Evolutionary conservation across 2,329 filamentous ascomycete species (phyloP), one percentile per base, ranked within the genome.

Genomic region (Aureobasidium sp.): DNA sequence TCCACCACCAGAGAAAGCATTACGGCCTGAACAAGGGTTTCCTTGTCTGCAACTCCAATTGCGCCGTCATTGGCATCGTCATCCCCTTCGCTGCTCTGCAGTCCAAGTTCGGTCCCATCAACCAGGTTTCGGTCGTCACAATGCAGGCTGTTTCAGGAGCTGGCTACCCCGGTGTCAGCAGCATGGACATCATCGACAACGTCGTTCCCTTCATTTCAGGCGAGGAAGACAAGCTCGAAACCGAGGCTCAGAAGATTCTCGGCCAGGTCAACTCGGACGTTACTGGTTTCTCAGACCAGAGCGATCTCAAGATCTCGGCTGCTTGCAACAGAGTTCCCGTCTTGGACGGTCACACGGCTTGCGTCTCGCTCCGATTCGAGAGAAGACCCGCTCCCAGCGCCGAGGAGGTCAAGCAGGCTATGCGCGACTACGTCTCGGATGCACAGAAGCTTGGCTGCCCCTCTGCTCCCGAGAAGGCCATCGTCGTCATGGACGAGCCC

Each of bases 11-110:
- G 79, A 84, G 90, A 65, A 81, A 85, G 71, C 82, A 88, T 47
- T 84, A 89, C 74, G 79, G 80, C 31, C 81, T 96, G 48, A 80
- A 88, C 65, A 91, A 89, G 77, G 94, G 94, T 27, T 96, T 97
- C 79, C 79, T 97, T 41, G 91, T 97, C 64, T 97, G 93, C 83
- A 97, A 97, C 80, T 96, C 91, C 67, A 97, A 97, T 79, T 99
- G 94, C 78, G 93, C 93, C 62, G 93, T 97, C 71, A 96, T 97
- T 70, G 93, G 93, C 52, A 85, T 97, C 63, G 93, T 97, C 64
- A 95, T 96, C 66, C 94, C 94, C 27, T 93, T 97, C 72, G 91
- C 91, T 12, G 93, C 93, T 17, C 84, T 97, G 39, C 89, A 96
- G 75, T 84, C 87, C 58, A 86, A 84, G 69, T 96, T 97, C 70